Conservation (phyloP, 164 flowering plant species). For the Vitis cinerea region DNA sequence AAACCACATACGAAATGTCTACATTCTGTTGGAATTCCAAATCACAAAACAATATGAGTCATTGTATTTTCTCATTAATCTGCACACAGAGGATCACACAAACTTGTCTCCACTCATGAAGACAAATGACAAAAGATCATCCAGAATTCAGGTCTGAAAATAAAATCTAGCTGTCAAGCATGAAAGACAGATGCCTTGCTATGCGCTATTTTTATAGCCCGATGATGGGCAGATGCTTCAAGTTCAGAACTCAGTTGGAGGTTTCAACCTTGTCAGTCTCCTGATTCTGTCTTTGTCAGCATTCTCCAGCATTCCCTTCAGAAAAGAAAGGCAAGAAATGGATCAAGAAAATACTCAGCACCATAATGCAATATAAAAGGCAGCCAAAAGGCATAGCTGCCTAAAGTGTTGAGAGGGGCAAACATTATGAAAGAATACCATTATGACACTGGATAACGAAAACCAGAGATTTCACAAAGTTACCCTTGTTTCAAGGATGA, state of each 20-base stretch:
- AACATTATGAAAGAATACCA: too few relatives aligned
- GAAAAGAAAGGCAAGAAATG: not conserved
- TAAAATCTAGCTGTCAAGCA: not conserved
- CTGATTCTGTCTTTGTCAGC: slow-evolving; percentile 43
- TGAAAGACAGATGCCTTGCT: not conserved
- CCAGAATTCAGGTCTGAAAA: not conserved
- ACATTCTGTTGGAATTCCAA: too few relatives aligned
- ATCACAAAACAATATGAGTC: too few relatives aligned
- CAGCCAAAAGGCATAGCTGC: not conserved
- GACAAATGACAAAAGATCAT: not conserved
- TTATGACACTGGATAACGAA: too few relatives aligned
- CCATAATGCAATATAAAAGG: not conserved
- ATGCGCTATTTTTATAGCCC: not conserved
- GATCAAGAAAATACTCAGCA: not conserved
- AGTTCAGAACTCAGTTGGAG: slow-evolving; percentile 43
- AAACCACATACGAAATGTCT: too few relatives aligned
- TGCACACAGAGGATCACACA: not conserved
- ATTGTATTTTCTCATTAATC: not conserved
- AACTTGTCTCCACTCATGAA: not conserved
- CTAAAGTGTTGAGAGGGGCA: not conserved
- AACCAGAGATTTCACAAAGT: too few relatives aligned
- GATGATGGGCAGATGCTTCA: slow-evolving; percentile 3
- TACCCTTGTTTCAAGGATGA: not conserved
- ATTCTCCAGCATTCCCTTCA: slow-evolving; percentile 67
- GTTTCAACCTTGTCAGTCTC: slow-evolving; percentile 41